Evolutionary conservation across 202 grass and related monocot species (phyloP), one percentile per base, ranked within the genome.

Genomic region (Elaeis oleifera): DNA sequence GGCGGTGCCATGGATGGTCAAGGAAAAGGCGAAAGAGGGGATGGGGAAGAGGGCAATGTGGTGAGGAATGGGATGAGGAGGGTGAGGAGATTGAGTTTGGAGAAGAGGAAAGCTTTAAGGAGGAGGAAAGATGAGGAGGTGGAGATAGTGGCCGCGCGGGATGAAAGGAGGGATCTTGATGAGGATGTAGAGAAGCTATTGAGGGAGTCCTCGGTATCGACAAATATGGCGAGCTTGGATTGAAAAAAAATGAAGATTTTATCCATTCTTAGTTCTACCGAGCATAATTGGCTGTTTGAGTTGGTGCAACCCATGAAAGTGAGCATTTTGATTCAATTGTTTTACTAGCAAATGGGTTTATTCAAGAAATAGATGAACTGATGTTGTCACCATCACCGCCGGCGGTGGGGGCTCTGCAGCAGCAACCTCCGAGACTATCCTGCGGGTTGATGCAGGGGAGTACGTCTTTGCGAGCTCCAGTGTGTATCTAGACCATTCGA

Each of bases 291-390:
- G 7, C 80, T 96, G 55, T 90, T 96, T 79, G 82, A 78, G 73
- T 81, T 90, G 50, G 76, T 96, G 76, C 81, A 90, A 54, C 91
- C 91, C 4, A 81, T 88, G 79, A 96, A 88, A 84, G 90, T 89
- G 39, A 51, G 5, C 16, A 11, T 51, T 29, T 32, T 52, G 15
- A 39, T 52, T 39, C 6, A 16, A 49, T 23, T 19, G 25, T 18
- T 19, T 53, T 20, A 0, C 56, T 56, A 7, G 61, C 59, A 88
- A 77, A 50, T 97, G 92, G 92, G 56, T 83, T 59, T 97, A 91
- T 72, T 77, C 64, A 71, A 85, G 69, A 91, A 68, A 70, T 97
- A 79, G 44, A 73, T 64, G 70, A 74, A 16, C 51, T 97, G 55
- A 54, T 91, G 71, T 76, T 54, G 25, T 54, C 76, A 0, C 69